Conservation (phyloP, 768 basidiomycete genomes). For the Boletus fagicola region DNA sequence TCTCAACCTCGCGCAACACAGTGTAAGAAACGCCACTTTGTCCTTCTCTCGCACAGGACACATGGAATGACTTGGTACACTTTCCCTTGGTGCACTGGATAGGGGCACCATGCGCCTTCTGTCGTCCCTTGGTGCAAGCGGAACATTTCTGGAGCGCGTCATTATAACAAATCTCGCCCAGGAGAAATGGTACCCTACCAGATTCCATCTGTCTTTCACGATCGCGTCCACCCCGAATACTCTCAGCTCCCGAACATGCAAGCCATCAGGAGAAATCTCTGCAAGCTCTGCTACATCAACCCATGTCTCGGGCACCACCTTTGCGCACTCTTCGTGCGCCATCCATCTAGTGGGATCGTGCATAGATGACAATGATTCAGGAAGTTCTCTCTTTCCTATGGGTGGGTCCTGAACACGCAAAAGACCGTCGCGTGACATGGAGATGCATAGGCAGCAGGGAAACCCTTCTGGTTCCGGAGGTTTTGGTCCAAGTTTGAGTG, state of each 20-base stretch:
- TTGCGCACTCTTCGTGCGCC: slow-evolving; percentile 81
- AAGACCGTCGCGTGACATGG: slow-evolving; percentile 50
- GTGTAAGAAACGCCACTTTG: slow-evolving; percentile 55
- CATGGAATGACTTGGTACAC: slow-evolving; percentile 91
- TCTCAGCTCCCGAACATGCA: slow-evolving; percentile 41
- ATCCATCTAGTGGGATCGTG: slow-evolving; percentile 47
- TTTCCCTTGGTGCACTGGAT: slow-evolving; percentile 95
- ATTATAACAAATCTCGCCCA: background rate
- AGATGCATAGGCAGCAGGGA: slow-evolving; percentile 71
- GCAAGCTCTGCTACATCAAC: slow-evolving; percentile 63
- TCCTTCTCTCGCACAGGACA: slow-evolving; percentile 74
- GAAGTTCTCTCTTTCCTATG: slow-evolving; percentile 48
- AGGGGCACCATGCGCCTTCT: slow-evolving; percentile 72
- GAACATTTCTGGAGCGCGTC: slow-evolving; percentile 76
- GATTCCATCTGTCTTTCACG: slow-evolving; percentile 87
- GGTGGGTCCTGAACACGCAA: slow-evolving; percentile 71
- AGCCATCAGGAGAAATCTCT: slow-evolving; percentile 32
- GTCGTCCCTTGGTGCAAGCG: slow-evolving; percentile 67
- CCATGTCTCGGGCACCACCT: slow-evolving; percentile 88
- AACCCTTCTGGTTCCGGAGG: slow-evolving; percentile 54
- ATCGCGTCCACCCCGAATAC: slow-evolving; percentile 88
- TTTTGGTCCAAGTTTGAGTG: slow-evolving; percentile 64
- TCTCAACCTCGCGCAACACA: slow-evolving; percentile 69
- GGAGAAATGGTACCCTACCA: slow-evolving; percentile 53
- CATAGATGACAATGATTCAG: slow-evolving; percentile 34